These are phyloP conservation scores for Mycena latifolia DNA, from an alignment of 768 basidiomycete species.

Conservation along the genomic window DNA sequence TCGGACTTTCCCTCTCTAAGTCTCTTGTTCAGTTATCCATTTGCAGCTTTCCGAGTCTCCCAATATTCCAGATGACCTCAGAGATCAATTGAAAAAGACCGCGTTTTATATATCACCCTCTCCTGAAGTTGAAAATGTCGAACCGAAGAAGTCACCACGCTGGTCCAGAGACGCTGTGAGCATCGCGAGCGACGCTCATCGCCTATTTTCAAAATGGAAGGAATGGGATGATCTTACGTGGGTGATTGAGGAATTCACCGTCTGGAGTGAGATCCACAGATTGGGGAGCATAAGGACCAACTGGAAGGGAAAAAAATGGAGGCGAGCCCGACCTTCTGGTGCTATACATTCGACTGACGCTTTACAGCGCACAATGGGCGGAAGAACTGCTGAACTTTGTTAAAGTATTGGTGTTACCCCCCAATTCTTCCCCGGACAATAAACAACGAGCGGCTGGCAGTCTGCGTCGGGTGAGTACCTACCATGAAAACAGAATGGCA, in stretches of 20 bases:
- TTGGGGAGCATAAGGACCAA: not conserved
- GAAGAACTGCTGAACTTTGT: not conserved
- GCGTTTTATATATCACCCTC: not conserved
- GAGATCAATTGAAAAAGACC: not conserved
- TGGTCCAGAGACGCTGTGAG: not conserved
- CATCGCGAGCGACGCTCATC: not conserved
- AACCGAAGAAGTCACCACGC: not conserved
- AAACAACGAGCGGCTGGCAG: not conserved
- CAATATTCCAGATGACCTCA: not conserved
- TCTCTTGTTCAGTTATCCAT: not conserved
- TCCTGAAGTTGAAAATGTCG: not conserved
- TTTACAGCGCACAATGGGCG: not conserved
- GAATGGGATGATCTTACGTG: not conserved
- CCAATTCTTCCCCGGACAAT: not conserved
- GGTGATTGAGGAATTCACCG: not conserved
- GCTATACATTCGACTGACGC: not conserved
- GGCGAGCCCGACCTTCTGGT: not conserved
- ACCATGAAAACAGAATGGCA: too few species aligned
- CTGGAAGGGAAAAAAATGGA: slow-evolving; percentile 3
- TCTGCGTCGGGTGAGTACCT: slow-evolving; percentile 1
- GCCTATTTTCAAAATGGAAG: not conserved
- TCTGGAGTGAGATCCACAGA: slow-evolving; percentile 15
- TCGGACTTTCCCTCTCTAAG: not conserved
- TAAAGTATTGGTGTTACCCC: not conserved
- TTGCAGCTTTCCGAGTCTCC: not conserved